These are phyloP conservation scores for Hirschioporus abietinus DNA, from an alignment of 768 basidiomycete genomes.

Conservation along the genomic window DNA sequence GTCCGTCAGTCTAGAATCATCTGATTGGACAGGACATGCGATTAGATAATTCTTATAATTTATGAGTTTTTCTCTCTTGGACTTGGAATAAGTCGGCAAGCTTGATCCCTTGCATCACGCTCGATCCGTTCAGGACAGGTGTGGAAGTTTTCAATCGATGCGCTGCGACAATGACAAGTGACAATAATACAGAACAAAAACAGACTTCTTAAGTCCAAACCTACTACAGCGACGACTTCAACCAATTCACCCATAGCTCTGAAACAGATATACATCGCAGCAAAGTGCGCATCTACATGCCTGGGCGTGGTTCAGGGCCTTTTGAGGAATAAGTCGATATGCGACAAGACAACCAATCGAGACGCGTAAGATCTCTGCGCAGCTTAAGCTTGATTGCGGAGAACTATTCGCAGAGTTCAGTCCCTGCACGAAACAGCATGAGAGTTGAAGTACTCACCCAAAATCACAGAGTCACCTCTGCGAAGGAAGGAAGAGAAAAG, in stretches of 20 bases:
- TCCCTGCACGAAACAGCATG: conserved; percentile 18
- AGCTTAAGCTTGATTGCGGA: conserved; percentile 62
- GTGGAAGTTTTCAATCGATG: background rate
- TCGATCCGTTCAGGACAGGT: background rate
- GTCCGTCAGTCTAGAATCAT: background rate
- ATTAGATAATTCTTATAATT: no score
- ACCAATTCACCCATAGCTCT: background rate
- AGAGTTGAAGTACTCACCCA: conserved; percentile 55
- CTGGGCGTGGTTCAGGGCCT: background rate
- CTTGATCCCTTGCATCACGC: background rate
- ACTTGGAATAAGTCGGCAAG: background rate
- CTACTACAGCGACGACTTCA: background rate
- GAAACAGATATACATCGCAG: background rate
- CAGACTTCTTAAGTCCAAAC: background rate
- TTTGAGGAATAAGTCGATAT: background rate
- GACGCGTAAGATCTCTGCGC: background rate
- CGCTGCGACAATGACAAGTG: background rate
- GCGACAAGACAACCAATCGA: background rate
- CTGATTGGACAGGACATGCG: background rate
- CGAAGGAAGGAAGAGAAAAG: conserved; percentile 6
- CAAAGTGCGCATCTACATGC: background rate
- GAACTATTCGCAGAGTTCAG: conserved; percentile 44
- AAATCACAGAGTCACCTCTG: conserved; percentile 96
- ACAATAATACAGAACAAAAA: background rate
- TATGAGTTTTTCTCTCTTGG: no score